A percentile compares a stretch with the other conserved stretches of the same genome.
phyloP scores from a whole-genome alignment of 129 eudicot genomes.

The Helianthus tuberosus region DNA sequence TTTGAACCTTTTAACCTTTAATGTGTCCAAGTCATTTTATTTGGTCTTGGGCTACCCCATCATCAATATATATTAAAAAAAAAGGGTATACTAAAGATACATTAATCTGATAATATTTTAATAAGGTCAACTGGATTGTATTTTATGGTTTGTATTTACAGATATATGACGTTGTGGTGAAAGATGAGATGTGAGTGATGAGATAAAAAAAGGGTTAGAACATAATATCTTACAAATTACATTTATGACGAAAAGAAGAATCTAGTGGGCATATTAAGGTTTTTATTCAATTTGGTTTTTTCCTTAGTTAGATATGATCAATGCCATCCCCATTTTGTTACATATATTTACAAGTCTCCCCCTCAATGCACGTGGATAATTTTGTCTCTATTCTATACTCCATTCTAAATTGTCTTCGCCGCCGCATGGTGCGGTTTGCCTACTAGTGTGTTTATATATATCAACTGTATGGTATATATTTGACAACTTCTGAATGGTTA shows the following conservation, averaged over 20 bases:
- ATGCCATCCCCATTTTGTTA: background rate
- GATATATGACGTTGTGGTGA: conserved; percentile 8
- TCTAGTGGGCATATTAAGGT: background rate
- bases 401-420: too few species aligned
- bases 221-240: background rate
- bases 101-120: background rate
- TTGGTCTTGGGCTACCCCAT: too few species aligned
- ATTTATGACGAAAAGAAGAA: background rate
- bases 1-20: too few species aligned
- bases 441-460: too few species aligned
- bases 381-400: too few species aligned
- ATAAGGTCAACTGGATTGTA: background rate
- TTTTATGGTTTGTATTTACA: background rate
- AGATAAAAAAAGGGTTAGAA: background rate
- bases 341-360: too few species aligned
- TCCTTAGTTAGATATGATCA: background rate
- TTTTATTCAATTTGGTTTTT: background rate
- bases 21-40: too few species aligned
- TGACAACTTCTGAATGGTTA: too few species aligned
- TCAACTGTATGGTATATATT: too few species aligned
- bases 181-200: conserved; percentile 18
- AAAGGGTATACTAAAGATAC: background rate
- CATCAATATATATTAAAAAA: too few species aligned
- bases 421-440: too few species aligned
- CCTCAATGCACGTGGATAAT: too few species aligned